Conservation (phyloP, 345 rosid genomes). For the Hibiscus trionum region DNA sequence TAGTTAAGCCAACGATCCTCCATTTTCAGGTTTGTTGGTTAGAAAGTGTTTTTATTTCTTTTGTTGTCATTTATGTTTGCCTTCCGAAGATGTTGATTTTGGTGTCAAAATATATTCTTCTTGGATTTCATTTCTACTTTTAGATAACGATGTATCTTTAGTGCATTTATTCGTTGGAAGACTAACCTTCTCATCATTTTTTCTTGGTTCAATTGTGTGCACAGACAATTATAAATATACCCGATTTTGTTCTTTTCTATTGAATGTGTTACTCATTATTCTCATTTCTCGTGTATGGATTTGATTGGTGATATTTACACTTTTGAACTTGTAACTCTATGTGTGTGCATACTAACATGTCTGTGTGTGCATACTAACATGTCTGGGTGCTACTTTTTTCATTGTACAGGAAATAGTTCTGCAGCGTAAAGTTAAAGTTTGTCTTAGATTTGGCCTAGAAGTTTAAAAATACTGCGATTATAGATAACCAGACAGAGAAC, state of each 20-base stretch:
- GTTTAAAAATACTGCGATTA: background rate
- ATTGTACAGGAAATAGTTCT: background rate
- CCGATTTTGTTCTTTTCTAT: background rate
- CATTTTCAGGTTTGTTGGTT: conserved; percentile 44
- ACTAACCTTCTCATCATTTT: background rate
- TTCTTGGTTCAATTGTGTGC: background rate
- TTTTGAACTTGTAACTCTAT: background rate
- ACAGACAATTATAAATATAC: background rate
- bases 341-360: background rate
- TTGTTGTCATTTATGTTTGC: background rate
- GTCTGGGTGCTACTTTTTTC: background rate
- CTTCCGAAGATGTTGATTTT: background rate
- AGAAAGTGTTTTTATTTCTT: background rate
- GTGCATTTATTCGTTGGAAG: background rate
- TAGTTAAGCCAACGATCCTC: conserved; percentile 47
- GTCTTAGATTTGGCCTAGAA: background rate
- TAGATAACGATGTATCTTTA: background rate
- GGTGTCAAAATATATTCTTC: background rate
- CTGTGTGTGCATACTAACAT: too few species aligned
- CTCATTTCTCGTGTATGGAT: background rate
- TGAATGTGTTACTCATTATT: background rate
- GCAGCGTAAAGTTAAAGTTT: background rate
- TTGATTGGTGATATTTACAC: background rate
- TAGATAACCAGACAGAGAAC: background rate
- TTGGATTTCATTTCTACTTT: background rate